These are phyloP conservation scores for Solanum bulbocastanum DNA, from an alignment of 257 asterid species.

Conservation along the genomic window DNA sequence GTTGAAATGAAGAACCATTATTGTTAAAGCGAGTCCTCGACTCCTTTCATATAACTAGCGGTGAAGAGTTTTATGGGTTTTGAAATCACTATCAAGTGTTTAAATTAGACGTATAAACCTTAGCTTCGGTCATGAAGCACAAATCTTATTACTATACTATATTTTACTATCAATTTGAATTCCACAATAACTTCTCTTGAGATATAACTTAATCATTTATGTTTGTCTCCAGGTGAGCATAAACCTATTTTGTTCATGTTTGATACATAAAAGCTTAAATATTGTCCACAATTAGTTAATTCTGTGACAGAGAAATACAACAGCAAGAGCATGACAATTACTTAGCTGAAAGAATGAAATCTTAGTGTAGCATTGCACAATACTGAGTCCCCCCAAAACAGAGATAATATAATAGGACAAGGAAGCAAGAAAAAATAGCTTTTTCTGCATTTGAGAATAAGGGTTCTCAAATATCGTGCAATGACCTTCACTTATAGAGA, in stretches of 20 bases:
- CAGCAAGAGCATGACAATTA: neutral
- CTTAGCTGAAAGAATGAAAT: neutral
- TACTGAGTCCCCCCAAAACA: neutral
- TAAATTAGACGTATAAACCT: neutral
- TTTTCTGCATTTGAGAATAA: neutral
- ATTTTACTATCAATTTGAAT: neutral
- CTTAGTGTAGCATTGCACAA: neutral
- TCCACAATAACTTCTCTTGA: neutral
- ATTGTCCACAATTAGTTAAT: neutral
- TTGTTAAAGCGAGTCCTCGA: neutral
- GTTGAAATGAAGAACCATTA: neutral
- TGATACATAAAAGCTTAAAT: neutral
- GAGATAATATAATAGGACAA: neutral
- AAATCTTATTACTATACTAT: neutral
- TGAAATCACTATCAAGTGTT: neutral
- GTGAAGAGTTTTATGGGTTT: neutral
- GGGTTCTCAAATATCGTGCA: neutral
- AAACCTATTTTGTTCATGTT: neutral
- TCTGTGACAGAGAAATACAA: neutral
- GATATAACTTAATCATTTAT: neutral
- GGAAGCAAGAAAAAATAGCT: neutral
- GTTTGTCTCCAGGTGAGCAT: neutral
- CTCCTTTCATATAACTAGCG: neutral
- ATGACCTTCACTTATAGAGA: neutral
- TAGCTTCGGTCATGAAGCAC: neutral